Base-by-base conservation (phyloP, 31 red algal genomes). In the Asparagopsis taxiformis region DNA sequence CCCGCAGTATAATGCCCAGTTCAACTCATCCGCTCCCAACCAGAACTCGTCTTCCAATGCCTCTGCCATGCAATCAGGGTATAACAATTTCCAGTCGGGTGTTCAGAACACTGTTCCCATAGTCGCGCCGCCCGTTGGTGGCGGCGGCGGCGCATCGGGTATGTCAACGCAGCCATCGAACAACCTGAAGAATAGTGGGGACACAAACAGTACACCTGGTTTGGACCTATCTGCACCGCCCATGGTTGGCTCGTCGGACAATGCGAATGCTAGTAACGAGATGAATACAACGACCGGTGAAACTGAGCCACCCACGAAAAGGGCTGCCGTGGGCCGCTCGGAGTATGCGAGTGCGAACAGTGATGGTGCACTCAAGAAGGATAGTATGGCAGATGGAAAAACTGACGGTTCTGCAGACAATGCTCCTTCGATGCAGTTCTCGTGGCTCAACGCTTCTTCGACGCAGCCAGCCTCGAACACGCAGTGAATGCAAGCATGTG, bases 241-340 rank as follows among this genome's bases (percentile, higher is more conserved):
- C n/a, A n/a, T n/a, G n/a, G 75, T 59, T 25, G 46, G 20, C 3
- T 53, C 68, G 19, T 36, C 38, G 8, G 32, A 26, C 22, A 25
- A 48, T 17, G 36, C 44, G 6, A 51, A 65, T 17, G 9, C 22
- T 46, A 64, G 70, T 31, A 61, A 37, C 22, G 60, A 21, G 34
- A 65, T 48, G 7, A 50, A 46, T 38, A 49, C 52, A 17, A 52
- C 51, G 19, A 64, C 31, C 44, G 79, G 79, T n/a, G 79, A 84
- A 50, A 69, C 68, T 9, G 79, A 84, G 30, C 79, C 79, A 3
- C 79, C 79, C 1, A 73, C 79, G 67, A 84, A 84, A 50, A 84
- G 79, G 63, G 79, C 68, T 37, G 79, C 79, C 15, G 79, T 84
- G 34, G 79, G 68, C 6, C 66, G 79, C 21, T 43, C 67, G 1